Conservation (phyloP, 2,329 filamentous ascomycete genomes). For the Arthrinium phaeospermum region DNA sequence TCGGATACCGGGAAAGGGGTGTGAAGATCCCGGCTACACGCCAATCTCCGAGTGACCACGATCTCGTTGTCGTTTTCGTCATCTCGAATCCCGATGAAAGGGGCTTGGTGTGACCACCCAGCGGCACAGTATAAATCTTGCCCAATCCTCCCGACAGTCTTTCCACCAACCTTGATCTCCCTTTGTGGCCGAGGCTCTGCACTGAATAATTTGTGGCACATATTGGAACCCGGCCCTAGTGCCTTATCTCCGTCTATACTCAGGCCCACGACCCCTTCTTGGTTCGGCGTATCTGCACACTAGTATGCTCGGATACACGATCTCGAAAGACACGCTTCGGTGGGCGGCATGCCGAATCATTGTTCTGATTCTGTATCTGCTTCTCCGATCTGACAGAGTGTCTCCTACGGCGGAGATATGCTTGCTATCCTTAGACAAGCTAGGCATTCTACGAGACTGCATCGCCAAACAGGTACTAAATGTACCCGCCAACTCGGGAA, state of each 20-base stretch:
- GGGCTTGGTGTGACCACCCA: background rate
- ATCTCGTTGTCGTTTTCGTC: background rate
- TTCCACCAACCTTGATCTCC: background rate
- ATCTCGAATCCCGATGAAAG: too few relatives aligned
- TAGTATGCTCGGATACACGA: background rate
- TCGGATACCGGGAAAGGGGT: background rate
- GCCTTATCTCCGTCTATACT: background rate
- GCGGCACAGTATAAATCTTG: background rate
- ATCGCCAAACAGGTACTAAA: background rate
- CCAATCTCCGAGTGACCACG: background rate
- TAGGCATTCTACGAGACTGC: accelerated
- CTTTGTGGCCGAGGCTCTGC: background rate
- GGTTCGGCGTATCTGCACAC: background rate
- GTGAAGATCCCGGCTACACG: background rate
- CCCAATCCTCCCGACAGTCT: background rate
- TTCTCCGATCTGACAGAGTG: too few relatives aligned
- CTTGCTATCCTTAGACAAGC: background rate
- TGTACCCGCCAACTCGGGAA: background rate
- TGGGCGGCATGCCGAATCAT: background rate
- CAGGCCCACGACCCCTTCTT: background rate
- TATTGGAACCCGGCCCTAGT: background rate
- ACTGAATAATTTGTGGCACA: background rate
- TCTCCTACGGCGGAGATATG: background rate
- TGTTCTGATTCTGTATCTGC: background rate
- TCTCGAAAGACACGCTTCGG: background rate